phyloP scores from a whole-genome alignment of 1,284 basidiomycete species.

The Puccinia triticina region DNA sequence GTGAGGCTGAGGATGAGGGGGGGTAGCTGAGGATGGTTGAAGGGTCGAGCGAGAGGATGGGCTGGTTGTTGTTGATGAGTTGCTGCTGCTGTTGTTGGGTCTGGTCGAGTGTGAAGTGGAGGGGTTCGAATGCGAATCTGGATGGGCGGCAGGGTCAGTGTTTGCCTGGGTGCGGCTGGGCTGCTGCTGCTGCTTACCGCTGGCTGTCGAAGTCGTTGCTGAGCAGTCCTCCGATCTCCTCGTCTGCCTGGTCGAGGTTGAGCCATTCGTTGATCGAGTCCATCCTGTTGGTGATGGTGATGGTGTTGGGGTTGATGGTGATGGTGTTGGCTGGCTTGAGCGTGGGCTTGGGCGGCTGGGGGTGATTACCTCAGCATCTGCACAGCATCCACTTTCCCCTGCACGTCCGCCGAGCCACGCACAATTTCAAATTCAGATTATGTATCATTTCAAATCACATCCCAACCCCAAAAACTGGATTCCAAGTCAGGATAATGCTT shows the following conservation, averaged over 20 bases:
- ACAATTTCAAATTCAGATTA: no score
- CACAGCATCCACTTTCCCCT: no score
- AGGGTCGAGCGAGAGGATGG: conserved; percentile 25
- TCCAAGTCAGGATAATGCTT: no score
- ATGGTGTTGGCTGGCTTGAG: no score
- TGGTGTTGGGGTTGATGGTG: no score
- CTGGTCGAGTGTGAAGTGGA: background rate
- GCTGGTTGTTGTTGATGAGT: background rate
- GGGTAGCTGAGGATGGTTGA: conserved; percentile 22
- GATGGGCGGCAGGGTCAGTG: background rate
- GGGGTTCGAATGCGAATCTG: background rate
- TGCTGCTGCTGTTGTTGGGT: background rate
- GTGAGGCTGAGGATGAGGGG: no score
- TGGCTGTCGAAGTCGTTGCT: background rate
- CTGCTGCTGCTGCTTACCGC: background rate
- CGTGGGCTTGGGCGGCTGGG: no score
- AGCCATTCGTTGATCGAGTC: conserved; percentile 26
- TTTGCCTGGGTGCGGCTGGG: background rate
- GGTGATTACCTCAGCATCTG: no score
- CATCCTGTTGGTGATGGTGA: no score
- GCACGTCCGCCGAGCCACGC: no score
- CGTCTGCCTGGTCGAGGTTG: conserved; percentile 31
- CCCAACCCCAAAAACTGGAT: no score
- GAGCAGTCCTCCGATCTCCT: conserved; percentile 15
- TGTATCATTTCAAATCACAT: no score